Evolutionary conservation across 345 rosid species (phyloP), one percentile per base, ranked within the genome.

Genomic region (Draba incana): DNA sequence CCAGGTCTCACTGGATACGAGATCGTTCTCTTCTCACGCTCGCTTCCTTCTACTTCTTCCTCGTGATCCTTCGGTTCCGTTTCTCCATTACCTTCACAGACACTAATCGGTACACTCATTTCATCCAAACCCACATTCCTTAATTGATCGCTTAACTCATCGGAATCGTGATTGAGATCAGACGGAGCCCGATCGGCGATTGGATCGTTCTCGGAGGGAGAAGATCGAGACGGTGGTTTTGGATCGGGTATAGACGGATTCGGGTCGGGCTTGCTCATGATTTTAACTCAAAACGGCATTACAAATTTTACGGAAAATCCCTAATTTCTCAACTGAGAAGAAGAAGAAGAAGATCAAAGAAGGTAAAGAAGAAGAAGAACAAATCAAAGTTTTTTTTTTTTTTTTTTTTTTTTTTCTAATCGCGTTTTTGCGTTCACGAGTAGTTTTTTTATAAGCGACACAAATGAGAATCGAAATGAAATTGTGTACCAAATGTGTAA

Each of bases 1-100:
- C 83, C 96, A 14, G 88, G 92, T 75, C 98, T 85, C 75, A 88
- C 82, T 3, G 98, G 99, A 75, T 83, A 84, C 70, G 77, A 55
- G n/a, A 70, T 64, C 72, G 44, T 50, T 66, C 64, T 81, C 74
- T 52, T 69, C 60, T 65, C 81, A 54, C 59, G 48, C 47, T 57
- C 70, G 16, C 30, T 50, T n/a, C 49, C 57, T 46, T 5, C 55
- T 10, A 4, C 55, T 10, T 13, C 69, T 11, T 49, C 54, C 20
- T 20, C 20, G 20, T 20, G 20, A 20, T 20, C 20, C 0, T 59
- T 76, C 37, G 55, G 52, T 42, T 13, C 66, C 35, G 25, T 56
- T 12, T 56, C 75, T 55, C 9, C 65, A 35, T 54, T 38, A 56
- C 42, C 52, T 8, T 57, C 67, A 39, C 57, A 28, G 20, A 30